These are phyloP conservation scores for Hansenula sp. DNA, from an alignment of 1,139 yeast species.

Conservation along the genomic window DNA sequence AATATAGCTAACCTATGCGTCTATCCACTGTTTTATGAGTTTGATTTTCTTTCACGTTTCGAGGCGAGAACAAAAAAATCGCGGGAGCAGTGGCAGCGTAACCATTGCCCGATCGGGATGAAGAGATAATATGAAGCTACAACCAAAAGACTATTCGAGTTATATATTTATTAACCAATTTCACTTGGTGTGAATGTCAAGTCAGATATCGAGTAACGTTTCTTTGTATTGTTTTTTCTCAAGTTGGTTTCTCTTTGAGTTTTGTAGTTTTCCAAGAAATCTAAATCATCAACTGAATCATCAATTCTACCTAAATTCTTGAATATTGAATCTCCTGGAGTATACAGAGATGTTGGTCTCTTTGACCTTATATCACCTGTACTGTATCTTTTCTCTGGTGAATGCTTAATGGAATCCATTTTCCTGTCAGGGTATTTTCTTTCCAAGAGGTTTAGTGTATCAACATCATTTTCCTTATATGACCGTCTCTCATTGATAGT, in stretches of 20 bases:
- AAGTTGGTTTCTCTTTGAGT: not conserved
- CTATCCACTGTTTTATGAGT: no score
- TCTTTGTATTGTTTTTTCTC: not conserved
- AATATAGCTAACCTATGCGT: no score
- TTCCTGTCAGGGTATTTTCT: not conserved
- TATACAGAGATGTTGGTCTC: not conserved
- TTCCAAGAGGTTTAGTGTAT: not conserved
- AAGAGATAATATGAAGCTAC: not conserved
- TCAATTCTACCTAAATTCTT: not conserved
- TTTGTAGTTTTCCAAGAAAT: not conserved
- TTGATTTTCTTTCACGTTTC: no score
- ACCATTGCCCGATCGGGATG: not conserved
- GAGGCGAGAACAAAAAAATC: not conserved
- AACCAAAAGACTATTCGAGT: not conserved
- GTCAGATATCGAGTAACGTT: no score
- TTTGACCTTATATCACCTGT: not conserved
- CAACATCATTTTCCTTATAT: not conserved
- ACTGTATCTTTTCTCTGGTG: conserved; percentile 1
- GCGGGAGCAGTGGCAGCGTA: not conserved
- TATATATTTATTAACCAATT: not conserved
- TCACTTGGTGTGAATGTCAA: conserved; percentile 1
- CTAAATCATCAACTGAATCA: not conserved
- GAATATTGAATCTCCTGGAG: no score
- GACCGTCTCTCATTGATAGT: not conserved
- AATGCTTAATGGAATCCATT: not conserved